Evolutionary conservation across 164 flowering plant species (phyloP).

Genomic region (Paratinospora sagittata): DNA sequence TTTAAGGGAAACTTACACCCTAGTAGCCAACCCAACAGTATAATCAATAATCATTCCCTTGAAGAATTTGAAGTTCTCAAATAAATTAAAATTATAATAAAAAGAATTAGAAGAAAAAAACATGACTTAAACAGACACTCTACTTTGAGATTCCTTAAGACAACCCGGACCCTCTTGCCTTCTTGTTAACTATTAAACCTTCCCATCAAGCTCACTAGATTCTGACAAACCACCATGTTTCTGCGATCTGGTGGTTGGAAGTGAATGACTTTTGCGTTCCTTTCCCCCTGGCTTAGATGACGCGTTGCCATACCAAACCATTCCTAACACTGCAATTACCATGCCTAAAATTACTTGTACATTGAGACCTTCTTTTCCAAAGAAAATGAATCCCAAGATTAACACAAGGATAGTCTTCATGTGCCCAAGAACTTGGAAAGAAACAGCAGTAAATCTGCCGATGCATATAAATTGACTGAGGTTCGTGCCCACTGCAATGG

Average conservation of each 20-base stretch:
- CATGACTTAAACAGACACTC: conserved; percentile 8
- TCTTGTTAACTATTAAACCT: conserved; percentile 26
- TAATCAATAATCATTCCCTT: conserved; percentile 15
- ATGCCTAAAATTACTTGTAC: conserved; percentile 76
- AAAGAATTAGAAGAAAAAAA: conserved; percentile 17
- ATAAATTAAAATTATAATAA: conserved; percentile 10
- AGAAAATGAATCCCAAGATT: conserved; percentile 69
- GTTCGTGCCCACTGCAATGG: conserved; percentile 72
- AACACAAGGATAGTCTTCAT: conserved; percentile 75
- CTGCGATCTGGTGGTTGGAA: conserved; percentile 31
- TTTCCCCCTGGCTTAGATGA: conserved; percentile 88
- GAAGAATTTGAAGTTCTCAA: conserved; percentile 13
- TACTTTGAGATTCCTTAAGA: not conserved
- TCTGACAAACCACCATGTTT: conserved; percentile 35
- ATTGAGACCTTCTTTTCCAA: conserved; percentile 87
- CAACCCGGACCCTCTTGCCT: not conserved
- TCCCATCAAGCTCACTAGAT: conserved; percentile 36
- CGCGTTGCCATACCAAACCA: conserved; percentile 89
- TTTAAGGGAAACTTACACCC: conserved; percentile 16
- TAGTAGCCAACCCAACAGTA: not conserved
- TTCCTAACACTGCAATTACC: conserved; percentile 70
- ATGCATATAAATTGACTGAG: conserved; percentile 92
- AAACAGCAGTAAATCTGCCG: conserved; percentile 79
- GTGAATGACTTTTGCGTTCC: conserved; percentile 47
- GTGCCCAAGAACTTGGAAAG: conserved; percentile 90